phyloP scores from a whole-genome alignment of 495 filamentous ascomycete genomes.

The Penicillium bialowiezense region DNA sequence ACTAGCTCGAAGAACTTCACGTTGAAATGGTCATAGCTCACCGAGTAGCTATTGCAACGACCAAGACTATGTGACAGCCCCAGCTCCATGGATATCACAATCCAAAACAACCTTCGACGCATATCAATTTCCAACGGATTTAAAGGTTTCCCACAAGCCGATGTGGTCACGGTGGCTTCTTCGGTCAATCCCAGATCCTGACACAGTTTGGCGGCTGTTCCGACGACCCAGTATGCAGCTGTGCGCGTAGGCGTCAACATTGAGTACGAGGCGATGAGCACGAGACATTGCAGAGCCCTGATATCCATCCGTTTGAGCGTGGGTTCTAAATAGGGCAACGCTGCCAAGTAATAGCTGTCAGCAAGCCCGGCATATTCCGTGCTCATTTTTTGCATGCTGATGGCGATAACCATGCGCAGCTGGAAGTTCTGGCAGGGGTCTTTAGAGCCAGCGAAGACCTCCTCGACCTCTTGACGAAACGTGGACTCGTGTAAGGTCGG shows the following conservation, averaged over 20 bases:
- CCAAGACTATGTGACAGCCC: slow-evolving; percentile 85
- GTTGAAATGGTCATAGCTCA: slow-evolving; percentile 72
- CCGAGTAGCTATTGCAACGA: slow-evolving; percentile 77
- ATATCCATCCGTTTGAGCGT: slow-evolving; percentile 78
- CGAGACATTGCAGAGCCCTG: slow-evolving; percentile 84
- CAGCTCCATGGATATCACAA: slow-evolving; percentile 77
- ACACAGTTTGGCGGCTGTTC: slow-evolving; percentile 77
- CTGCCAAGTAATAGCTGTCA: slow-evolving; percentile 87
- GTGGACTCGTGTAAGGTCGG: slow-evolving; percentile 81
- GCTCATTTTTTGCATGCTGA: slow-evolving; percentile 86
- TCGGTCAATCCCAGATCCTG: slow-evolving; percentile 82
- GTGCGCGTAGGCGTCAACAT: slow-evolving; percentile 85
- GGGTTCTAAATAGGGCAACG: slow-evolving; percentile 74
- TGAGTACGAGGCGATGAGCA: slow-evolving; percentile 87
- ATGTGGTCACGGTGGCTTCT: slow-evolving; percentile 73
- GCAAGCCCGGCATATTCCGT: slow-evolving; percentile 77
- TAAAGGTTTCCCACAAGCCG: slow-evolving; percentile 41
- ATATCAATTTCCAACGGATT: slow-evolving; percentile 79
- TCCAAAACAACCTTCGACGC: slow-evolving; percentile 84
- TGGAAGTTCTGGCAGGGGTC: slow-evolving; percentile 85
- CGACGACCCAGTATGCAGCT: slow-evolving; percentile 87
- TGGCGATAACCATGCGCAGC: slow-evolving; percentile 83
- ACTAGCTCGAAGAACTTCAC: slow-evolving; percentile 76
- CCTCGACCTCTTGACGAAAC: slow-evolving; percentile 70
- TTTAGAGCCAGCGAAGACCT: slow-evolving; percentile 70